Evolutionary conservation across 2,329 filamentous ascomycete species (phyloP), one percentile per base, ranked within the genome.

Genomic region (Trichoderma pleuroti): DNA sequence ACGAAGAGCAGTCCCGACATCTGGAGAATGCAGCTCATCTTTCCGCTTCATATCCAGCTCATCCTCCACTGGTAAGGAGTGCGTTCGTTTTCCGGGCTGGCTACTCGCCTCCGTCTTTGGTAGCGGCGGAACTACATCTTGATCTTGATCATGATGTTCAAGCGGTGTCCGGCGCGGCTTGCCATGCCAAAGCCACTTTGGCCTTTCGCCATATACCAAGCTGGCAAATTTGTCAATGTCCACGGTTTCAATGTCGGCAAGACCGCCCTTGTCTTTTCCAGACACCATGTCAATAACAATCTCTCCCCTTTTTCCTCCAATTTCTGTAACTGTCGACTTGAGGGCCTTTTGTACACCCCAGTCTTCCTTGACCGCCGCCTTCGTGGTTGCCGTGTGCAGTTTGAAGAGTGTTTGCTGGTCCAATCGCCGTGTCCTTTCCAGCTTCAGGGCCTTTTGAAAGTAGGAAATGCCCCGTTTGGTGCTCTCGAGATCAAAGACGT

Each of bases 251-350:
- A 98, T 91, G 76, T 98, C 95, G 5, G 93, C 92, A 74, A 98
- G 94, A 4, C 93, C 93, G 70, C 91, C 93, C 80, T 97, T 97
- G 75, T 97, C 94, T 61, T 91, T 90, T 30, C 92, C 90, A 49
- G 91, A 92, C 7, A 97, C 94, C 85, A 97, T 97, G n/a, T 93
- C 94, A 85, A 97, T 93, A 60, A 98, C 91, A 82, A 98, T 92
- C 79, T 98, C 95, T 61, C 94, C 94, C 67, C 95, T 91, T 79
- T 98, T 97, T 16, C 96, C 95, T 74, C 93, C 93, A 49, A 99
- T 89, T 80, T 98, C 96, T 21, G 92, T 94, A 60, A 98, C 92
- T 0, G 95, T 98, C 4, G 93, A 97, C 79, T 98, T 98, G 76
- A 99, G 93, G 21, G 95, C 94, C 76, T 93, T 91, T 64, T 94